Base-by-base conservation (phyloP, 768 basidiomycete genomes). In the Tylopilus sp. region DNA sequence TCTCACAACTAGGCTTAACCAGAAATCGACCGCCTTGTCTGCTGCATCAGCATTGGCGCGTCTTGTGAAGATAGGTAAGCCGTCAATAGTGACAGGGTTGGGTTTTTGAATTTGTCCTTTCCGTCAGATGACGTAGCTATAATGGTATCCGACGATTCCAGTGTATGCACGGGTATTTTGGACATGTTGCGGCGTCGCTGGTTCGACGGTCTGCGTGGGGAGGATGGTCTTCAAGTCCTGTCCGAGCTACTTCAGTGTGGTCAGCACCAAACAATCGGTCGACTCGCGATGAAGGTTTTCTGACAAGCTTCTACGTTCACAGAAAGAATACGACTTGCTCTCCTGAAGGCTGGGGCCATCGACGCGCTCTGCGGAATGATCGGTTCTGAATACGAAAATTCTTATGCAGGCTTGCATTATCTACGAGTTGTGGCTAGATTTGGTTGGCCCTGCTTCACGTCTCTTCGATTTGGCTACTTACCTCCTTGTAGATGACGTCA, bases 201-300 rank as follows among this genome's bases (percentile, higher is more conserved):
- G 64, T 68, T 69, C n/a, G 66, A 69, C 19, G 65, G 57, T 11
- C 14, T 55, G n/a, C 53, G 48, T 1, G 64, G 64, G 31, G 67
- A 67, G 56, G 67, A 68, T 25, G 62, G 62, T 21, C 48, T 68
- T 2, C 53, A 51, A 24, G 58, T 58, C n/a, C 37, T 68, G 1
- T 50, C 48, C 5, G 41, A 54, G 26, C 16, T 69, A 6, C 43
- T 69, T 6, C 46, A 53, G 16, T 53, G 63, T 43, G 62, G 66
- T 68, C 33, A 54, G 67, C 56, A 4, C 14, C 26, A 28, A 11
- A 13, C 3, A 6, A 0, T 29, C 11, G 13, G 3, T 19, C 13
- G 24, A n/a, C 12, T 24, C 16, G 6, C 28, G n/a, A 31, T 26
- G 16, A 22, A n/a, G n/a, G n/a, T n/a, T n/a, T 14, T 28, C 45